phyloP scores from a whole-genome alignment of 176 grass and related monocot species.

The Aegilops sharonensis region DNA sequence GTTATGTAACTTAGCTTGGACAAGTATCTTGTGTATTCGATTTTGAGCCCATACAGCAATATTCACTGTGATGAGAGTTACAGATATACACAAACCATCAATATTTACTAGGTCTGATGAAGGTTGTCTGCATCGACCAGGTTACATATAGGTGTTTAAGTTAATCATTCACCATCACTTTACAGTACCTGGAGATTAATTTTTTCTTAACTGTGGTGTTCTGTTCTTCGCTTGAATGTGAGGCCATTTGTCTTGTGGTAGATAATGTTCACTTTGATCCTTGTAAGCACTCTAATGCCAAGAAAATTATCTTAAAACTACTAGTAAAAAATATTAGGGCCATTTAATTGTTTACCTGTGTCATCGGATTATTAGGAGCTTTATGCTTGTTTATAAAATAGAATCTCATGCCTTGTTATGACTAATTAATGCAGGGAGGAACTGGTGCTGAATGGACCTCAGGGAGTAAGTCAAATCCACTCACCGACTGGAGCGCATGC shows the following conservation, averaged over 20 bases:
- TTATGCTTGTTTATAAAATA: neutral
- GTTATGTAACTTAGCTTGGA: constrained; percentile 10
- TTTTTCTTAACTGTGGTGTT: neutral
- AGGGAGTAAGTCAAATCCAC: constrained; percentile 42
- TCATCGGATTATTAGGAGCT: neutral
- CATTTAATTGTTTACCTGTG: neutral
- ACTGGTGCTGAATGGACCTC: constrained; percentile 42
- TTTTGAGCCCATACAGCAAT: constrained; percentile 6
- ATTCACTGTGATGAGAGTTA: neutral
- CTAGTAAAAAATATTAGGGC: neutral
- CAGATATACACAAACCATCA: neutral
- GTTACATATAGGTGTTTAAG: neutral
- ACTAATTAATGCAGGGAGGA: constrained; percentile 45
- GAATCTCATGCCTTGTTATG: constrained; percentile 15
- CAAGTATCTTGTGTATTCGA: neutral
- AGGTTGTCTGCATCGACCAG: neutral
- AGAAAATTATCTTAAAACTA: neutral
- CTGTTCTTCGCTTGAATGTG: neutral
- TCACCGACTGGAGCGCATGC: constrained; percentile 30
- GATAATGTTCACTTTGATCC: neutral
- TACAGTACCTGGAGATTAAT: neutral
- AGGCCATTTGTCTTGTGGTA: neutral
- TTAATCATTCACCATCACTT: neutral
- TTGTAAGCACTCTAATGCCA: neutral
- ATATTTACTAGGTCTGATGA: neutral